phyloP scores from a whole-genome alignment of 2,329 filamentous ascomycete genomes.

The Xylariaceae sp. region DNA sequence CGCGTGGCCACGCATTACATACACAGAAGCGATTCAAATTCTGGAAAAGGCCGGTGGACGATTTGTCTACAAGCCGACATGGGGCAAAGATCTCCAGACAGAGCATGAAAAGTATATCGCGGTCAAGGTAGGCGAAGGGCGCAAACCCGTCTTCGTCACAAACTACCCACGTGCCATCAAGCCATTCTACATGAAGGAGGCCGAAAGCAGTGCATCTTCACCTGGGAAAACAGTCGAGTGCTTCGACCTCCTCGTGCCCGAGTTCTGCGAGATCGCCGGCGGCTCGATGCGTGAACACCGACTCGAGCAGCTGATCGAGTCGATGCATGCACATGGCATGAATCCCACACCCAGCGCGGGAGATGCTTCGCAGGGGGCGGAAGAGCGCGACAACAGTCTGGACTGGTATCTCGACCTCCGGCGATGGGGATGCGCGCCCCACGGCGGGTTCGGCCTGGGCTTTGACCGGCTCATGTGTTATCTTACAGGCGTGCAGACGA shows the following conservation, averaged over 20 bases:
- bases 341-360: conserved; percentile 31
- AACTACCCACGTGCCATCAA: conserved; percentile 87
- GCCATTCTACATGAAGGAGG: conserved; percentile 74
- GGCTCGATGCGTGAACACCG: conserved; percentile 87
- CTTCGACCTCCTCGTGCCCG: conserved; percentile 84
- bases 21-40: conserved; percentile 67
- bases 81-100: conserved; percentile 72
- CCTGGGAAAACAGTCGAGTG: conserved; percentile 65
- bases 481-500: conserved; percentile 71
- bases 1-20: conserved; percentile 76
- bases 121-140: conserved; percentile 41
- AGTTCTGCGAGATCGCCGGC: conserved; percentile 79
- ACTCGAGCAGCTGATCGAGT: conserved; percentile 57
- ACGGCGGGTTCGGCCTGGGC: conserved; percentile 85
- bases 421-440: conserved; percentile 84
- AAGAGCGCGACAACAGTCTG: conserved; percentile 38
- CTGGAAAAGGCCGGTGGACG: conserved; percentile 55
- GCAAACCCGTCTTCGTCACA: conserved; percentile 79
- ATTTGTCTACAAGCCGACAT: conserved; percentile 65
- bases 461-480: conserved; percentile 85
- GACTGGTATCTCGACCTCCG: conserved; percentile 87
- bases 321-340: conserved; percentile 67
- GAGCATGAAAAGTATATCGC: conserved; percentile 93
- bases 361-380: conserved; percentile 22
- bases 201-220: conserved; percentile 8